A percentile compares a stretch with the other conserved stretches of the same genome.
Evolutionary conservation across 2,329 filamentous ascomycete species (phyloP).

Genomic region (Monilinia fructigena): DNA sequence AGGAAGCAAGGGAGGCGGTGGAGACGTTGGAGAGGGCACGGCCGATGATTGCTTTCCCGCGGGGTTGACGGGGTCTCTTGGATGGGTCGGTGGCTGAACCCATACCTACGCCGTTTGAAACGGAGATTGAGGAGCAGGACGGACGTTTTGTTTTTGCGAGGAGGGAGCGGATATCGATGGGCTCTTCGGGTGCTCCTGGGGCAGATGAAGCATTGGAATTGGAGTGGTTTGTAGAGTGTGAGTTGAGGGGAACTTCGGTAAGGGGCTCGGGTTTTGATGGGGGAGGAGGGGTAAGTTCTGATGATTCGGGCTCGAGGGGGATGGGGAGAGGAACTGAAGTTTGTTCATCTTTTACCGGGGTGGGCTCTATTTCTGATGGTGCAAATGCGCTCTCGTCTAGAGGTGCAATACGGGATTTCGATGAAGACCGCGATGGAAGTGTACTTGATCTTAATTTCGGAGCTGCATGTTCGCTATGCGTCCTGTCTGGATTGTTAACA

Average conservation of each 20-base stretch:
- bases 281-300: conserved; percentile 21
- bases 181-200: background rate
- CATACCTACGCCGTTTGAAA: conserved; percentile 1
- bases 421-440: conserved; percentile 24
- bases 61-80: conserved; percentile 31
- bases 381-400: conserved; percentile 32
- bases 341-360: conserved; percentile 24
- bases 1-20: conserved; percentile 44
- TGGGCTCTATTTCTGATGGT: conserved; percentile 21
- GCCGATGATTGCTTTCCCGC: conserved; percentile 48
- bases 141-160: conserved; percentile 38
- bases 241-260: conserved; percentile 17
- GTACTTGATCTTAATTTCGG: conserved; percentile 20
- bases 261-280: conserved; percentile 10
- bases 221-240: conserved; percentile 21
- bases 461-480: conserved; percentile 10
- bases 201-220: background rate
- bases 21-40: conserved; percentile 59
- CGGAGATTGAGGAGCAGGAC: conserved; percentile 22
- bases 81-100: conserved; percentile 34
- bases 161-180: conserved; percentile 35
- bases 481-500: background rate
- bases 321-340: conserved; percentile 12
- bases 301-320: conserved; percentile 24
- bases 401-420: conserved; percentile 24